Base-by-base conservation (phyloP, 1,139 yeast genomes). In the Suhomyces panamericanus region DNA sequence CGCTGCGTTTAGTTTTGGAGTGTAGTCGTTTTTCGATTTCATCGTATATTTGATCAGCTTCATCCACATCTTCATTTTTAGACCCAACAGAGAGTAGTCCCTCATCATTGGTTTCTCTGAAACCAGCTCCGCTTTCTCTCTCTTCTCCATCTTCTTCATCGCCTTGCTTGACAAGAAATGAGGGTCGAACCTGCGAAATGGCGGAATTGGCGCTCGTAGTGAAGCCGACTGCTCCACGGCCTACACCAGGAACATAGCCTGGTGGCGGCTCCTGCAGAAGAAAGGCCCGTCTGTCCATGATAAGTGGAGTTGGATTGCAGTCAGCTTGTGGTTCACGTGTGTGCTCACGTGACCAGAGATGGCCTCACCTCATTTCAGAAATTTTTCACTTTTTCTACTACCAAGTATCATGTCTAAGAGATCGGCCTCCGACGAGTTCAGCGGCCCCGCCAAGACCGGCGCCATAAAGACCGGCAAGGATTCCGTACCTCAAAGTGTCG, bases 171-270 rank as follows among this genome's bases (percentile, higher is more conserved):
- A 65, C 54, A 1, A 69, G 69, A 35, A 63, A 66, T 20, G 69
- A 74, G 8, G 73, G 70, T 32, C 66, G 68, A 20, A 69, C 60
- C 31, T 69, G 62, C 1, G 75, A 73, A 2, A 77, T 70, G 1
- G 85, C 87, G n/a, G 85, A 67, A 53, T 86, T 95, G 2, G 93
- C 87, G 48, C 89, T 78, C 0, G 96, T 87, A 0, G 93, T 82
- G 63, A 91, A 91, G 1, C 98, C 98, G 0, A 88, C 80, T 1
- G 98, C 99, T 14, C 99, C 99, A 59, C 99, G 74, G 0, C 98
- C 99, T 8, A 90, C 68, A 28, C 99, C 99, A 1, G 98, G 87
- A 32, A 90, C 79, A 60, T 93, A 93, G 6, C 96, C 96, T 3
- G 85, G 80, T 0, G 99, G 99, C 0, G 98, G 85, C 51, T 85